Evolutionary conservation across 1,284 basidiomycete species (phyloP).

Genomic region (Sutorius eximius): DNA sequence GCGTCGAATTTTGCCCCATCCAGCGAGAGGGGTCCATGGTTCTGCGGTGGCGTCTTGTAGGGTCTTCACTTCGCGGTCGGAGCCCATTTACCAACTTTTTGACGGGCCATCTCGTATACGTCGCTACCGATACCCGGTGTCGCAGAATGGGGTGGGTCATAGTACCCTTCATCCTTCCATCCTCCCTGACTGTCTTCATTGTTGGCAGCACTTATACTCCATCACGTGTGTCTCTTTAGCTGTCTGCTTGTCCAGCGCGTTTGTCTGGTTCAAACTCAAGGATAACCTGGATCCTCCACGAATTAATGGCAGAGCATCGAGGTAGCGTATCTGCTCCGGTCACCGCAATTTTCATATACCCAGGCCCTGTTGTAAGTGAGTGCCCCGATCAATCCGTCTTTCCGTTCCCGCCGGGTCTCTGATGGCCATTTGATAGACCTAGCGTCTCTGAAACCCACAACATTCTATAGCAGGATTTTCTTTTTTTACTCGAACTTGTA

Average conservation of each 20-base stretch:
- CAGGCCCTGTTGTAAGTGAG: not conserved
- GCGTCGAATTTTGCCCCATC: slow-evolving; percentile 10
- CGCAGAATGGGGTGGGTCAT: slow-evolving; percentile 18
- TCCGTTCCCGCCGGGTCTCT: not conserved
- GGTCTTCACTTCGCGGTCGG: slow-evolving; percentile 8
- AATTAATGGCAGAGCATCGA: not conserved
- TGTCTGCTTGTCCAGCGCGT: slow-evolving; percentile 24
- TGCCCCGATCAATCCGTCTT: not conserved
- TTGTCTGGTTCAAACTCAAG: slow-evolving; percentile 26
- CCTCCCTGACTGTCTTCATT: not conserved
- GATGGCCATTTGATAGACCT: not conserved
- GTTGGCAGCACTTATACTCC: slow-evolving; percentile 3
- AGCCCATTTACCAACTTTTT: slow-evolving; percentile 38
- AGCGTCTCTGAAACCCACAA: too few relatives aligned
- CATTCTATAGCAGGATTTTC: not conserved
- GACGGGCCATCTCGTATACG: slow-evolving; percentile 43
- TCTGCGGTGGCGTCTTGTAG: slow-evolving; percentile 14
- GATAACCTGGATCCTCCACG: slow-evolving; percentile 8
- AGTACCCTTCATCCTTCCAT: not conserved
- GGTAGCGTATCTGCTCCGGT: not conserved
- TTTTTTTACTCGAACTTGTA: not conserved
- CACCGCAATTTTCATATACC: not conserved
- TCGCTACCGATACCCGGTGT: slow-evolving; percentile 18
- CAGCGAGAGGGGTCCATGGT: not conserved
- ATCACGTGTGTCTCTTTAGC: slow-evolving; percentile 10